Conservation (phyloP, 441 rosid genomes). For the Syzygium syzygioides region DNA sequence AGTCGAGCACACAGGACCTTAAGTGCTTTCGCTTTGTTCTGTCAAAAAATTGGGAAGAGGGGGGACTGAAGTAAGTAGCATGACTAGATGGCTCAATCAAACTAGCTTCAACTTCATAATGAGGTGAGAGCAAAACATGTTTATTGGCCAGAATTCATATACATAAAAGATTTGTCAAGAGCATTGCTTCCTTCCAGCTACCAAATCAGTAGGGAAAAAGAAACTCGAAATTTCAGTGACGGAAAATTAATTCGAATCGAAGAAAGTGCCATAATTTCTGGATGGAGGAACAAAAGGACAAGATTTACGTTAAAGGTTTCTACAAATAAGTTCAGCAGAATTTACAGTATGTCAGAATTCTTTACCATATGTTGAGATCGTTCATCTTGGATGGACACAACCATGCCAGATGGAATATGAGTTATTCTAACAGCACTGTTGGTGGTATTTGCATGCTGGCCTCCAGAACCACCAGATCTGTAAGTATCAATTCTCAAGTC, state of each 20-base stretch:
- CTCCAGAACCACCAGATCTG: constrained; percentile 93
- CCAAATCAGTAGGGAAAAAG: not conserved
- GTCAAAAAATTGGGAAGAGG: constrained; percentile 3
- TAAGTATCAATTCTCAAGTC: constrained; percentile 88
- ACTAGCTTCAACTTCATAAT: not conserved
- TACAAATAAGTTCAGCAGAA: not conserved
- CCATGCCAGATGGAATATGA: constrained; percentile 72
- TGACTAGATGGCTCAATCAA: not conserved
- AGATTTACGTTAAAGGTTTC: not conserved
- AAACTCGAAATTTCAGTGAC: not conserved
- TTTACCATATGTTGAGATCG: constrained; percentile 94
- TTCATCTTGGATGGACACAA: constrained; percentile 89
- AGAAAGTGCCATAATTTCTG: not conserved
- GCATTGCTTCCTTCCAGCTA: not conserved
- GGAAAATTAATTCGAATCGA: not conserved
- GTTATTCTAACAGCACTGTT: constrained; percentile 91
- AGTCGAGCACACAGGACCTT: constrained; percentile 87
- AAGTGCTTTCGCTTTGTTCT: constrained; percentile 94
- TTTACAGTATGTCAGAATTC: not conserved
- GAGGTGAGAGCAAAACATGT: not conserved
- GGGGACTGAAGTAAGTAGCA: not conserved
- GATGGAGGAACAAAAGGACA: not conserved
- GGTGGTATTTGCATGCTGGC: constrained; percentile 96
- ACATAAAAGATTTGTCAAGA: not conserved
- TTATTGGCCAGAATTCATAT: not conserved